Percentiles rank a stretch among this genome's conserved stretches.
phyloP scores from a whole-genome alignment of 192 early-diverging fungal genomes.

The Mortierella hygrophila region DNA sequence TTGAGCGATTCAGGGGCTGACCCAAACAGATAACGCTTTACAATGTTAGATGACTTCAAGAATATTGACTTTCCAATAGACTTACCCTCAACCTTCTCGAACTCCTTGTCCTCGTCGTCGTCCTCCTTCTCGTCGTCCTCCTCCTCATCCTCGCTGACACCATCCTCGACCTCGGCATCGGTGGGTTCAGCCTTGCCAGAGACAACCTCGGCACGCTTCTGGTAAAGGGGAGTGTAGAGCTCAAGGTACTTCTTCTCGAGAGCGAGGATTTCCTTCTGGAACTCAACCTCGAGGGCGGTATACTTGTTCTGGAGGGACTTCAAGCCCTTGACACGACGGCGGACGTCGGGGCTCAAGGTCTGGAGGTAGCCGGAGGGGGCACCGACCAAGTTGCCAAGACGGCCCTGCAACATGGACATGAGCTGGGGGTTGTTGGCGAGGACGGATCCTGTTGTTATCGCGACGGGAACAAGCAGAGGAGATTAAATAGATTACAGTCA shows the following conservation, averaged over 20 bases:
- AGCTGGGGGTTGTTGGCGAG: slow-evolving; percentile 72
- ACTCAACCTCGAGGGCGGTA: slow-evolving; percentile 84
- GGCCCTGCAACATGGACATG: slow-evolving; percentile 80
- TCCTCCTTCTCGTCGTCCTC: slow-evolving; percentile 70
- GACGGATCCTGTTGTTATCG: slow-evolving; percentile 8
- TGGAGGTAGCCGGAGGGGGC: slow-evolving; percentile 80
- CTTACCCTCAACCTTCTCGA: slow-evolving; percentile 55
- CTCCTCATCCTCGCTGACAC: slow-evolving; percentile 71
- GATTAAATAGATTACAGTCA: slow-evolving; percentile 1
- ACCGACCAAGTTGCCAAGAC: slow-evolving; percentile 84
- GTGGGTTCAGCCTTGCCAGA: slow-evolving; percentile 91
- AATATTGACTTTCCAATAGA: not conserved
- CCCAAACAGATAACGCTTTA: not conserved
- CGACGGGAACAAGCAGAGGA: not conserved
- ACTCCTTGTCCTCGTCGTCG: slow-evolving; percentile 61
- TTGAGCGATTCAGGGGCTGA: not conserved
- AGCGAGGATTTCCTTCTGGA: slow-evolving; percentile 93
- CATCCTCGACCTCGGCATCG: slow-evolving; percentile 81
- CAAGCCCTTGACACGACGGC: slow-evolving; percentile 88
- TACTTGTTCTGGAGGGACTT: slow-evolving; percentile 92
- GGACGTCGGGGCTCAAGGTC: slow-evolving; percentile 80
- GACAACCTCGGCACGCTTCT: slow-evolving; percentile 86
- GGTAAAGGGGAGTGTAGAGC: slow-evolving; percentile 90
- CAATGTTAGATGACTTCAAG: not conserved
- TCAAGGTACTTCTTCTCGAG: slow-evolving; percentile 97